Evolutionary conservation across 1,284 basidiomycete species (phyloP), one percentile per base, ranked within the genome.

Genomic region (Schizophyllum commune): DNA sequence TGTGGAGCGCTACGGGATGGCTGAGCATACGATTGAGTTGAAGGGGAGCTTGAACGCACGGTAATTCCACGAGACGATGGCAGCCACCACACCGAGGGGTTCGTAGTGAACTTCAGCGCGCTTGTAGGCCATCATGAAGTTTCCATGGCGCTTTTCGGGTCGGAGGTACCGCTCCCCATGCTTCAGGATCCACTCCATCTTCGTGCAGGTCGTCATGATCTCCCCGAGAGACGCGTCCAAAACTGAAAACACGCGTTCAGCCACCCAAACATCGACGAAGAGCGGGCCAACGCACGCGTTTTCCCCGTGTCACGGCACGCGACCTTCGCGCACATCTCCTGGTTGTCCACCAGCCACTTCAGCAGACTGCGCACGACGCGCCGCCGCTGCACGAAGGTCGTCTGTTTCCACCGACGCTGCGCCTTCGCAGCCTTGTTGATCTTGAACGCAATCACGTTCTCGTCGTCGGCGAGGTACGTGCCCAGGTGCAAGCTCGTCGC

Each of bases 241-340:
- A 68, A 94, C 92, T 94, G 63, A 58, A 19, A 58, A 19, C 56
- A 55, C 47, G 57, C 17, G 62, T 27, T 53, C 39, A 62, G 56
- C 57, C 15, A 53, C 32, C 33, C 17, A 32, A 51, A 64, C 21
- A 52, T 32, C n/a, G 22, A 27, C 13, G 55, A 27, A 21, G 54
- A 33, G 5, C 39, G 59, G 53, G 34, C 7, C 54, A 22, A 83
- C 90, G 72, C 68, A 94, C 94, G 79, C 34, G 96, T 98, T 79
- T 98, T 99, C 62, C 96, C 96, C 0, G 94, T 95, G 73, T 99
- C 96, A 47, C 96, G 81, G 69, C 92, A 94, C 39, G 94, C 94
- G n/a, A 97, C 91, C 56, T 87, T 81, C 6, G 92, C 92, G 68
- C 95, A 93, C 20, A 77, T 76, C 62, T 96, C 90, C 75, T 94